These are phyloP conservation scores for Epithele typhae DNA, from an alignment of 768 basidiomycete genomes.

Conservation along the genomic window DNA sequence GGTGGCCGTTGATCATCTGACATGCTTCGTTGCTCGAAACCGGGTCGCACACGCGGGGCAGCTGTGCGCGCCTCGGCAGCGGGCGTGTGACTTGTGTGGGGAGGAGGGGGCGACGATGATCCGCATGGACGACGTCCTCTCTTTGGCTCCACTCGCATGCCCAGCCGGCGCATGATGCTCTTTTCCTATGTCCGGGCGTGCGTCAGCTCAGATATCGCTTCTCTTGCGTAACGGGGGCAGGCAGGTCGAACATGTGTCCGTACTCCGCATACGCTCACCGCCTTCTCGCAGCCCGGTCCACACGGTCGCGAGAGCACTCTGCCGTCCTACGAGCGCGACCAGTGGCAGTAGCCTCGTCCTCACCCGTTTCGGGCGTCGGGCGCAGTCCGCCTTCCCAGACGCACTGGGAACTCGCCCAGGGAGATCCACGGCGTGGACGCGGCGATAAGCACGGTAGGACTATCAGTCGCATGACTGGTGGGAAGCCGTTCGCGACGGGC, in stretches of 20 bases:
- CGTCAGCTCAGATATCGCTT: too few species aligned
- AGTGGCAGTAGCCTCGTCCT: constrained; percentile 2
- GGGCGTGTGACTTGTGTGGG: constrained; percentile 10
- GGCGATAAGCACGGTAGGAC: constrained; percentile 6
- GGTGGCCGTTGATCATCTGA: background rate
- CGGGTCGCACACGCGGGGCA: too few species aligned
- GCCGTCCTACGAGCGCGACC: too few species aligned
- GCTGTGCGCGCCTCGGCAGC: too few species aligned
- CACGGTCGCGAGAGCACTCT: background rate
- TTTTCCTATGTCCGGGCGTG: constrained; percentile 5
- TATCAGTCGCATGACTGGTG: too few species aligned
- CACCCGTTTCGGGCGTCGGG: constrained; percentile 1
- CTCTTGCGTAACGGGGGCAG: too few species aligned
- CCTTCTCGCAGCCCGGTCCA: constrained; percentile 2
- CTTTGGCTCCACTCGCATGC: constrained; percentile 6
- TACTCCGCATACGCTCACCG: constrained; percentile 6
- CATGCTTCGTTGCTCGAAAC: too few species aligned
- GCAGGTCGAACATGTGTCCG: too few species aligned
- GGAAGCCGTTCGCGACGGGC: too few species aligned
- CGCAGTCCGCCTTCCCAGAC: background rate
- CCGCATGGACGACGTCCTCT: constrained; percentile 10
- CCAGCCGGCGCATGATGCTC: constrained; percentile 8
- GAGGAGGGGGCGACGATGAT: background rate
- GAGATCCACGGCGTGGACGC: constrained; percentile 9
- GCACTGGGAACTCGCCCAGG: constrained; percentile 11